Evolutionary conservation across 164 flowering plant species (phyloP), one percentile per base, ranked within the genome.

Genomic region (Aristolochia californica): DNA sequence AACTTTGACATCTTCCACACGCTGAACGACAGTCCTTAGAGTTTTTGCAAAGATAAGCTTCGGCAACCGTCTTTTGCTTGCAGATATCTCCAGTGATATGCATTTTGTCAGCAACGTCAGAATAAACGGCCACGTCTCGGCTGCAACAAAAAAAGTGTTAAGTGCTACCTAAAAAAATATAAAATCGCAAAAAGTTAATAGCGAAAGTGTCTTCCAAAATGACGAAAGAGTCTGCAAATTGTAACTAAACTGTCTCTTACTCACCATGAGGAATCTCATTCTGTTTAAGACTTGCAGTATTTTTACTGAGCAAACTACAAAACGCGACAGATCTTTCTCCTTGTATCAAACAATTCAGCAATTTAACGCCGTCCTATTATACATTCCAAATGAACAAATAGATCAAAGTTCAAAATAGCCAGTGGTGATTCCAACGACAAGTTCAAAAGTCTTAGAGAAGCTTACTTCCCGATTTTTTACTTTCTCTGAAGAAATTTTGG

Each of bases 61-160:
- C 0, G 96, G 96, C 18, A 63, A 62, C 9, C 91, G 75, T 68
- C 69, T 76, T 70, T 82, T 94, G 71, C 88, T 85, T 0, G 79
- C 50, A 21, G 83, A 74, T 59, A 87, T 70, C 66, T 94, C 99
- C 64, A 62, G 21, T 0, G 79, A 51, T 30, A 82, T 71, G 65
- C 93, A 84, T 21, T 79, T 72, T 16, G 64, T 75, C 14, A 94
- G 81, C 72, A 86, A 57, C 27, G 62, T 72, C 28, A 84, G 45
- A 30, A 94, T 78, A 76, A 83, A 94, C 8, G 99, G 93, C 99
- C 99, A 94, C 11, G 96, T 83, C 69, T 88, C 85, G 20, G 86
- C 99, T 94, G 88, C 74, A 21, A 67, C 50, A 59, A 26, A 14
- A 51, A 23, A 61, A 43, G 18, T 16, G 47, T 52, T 1, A 25